phyloP scores from a whole-genome alignment of 257 asterid species.

The Salvia splendens region DNA sequence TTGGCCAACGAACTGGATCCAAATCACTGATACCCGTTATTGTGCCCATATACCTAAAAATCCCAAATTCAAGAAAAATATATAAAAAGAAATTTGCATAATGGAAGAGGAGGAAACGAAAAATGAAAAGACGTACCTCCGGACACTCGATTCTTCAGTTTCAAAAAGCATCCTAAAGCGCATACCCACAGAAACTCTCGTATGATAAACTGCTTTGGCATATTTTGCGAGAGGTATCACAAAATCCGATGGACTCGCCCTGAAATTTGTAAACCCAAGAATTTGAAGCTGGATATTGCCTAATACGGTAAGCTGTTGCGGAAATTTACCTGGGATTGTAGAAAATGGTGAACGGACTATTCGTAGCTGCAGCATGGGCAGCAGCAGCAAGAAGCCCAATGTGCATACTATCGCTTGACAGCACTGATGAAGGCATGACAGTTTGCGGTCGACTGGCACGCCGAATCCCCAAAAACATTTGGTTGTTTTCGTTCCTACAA shows the following conservation, averaged over 20 bases:
- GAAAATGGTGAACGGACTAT: conserved; percentile 85
- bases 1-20: conserved; percentile 91
- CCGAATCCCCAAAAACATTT: conserved; percentile 82
- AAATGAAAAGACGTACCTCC: conserved; percentile 55
- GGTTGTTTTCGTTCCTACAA: conserved; percentile 84
- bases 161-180: conserved; percentile 95
- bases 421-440: conserved; percentile 86
- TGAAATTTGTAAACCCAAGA: conserved; percentile 39
- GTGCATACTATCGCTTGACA: conserved; percentile 97
- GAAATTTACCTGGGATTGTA: conserved; percentile 75
- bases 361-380: conserved; percentile 91
- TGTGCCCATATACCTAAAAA: conserved; percentile 85
- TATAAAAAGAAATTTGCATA: not conserved
- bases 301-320: conserved; percentile 12
- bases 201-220: conserved; percentile 83
- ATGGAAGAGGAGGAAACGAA: too few species aligned
- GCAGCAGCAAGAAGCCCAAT: conserved; percentile 99
- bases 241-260: conserved; percentile 92
- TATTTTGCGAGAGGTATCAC: conserved; percentile 91
- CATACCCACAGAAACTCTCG: conserved; percentile 90
- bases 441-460: conserved; percentile 88
- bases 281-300: conserved; percentile 17
- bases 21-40: conserved; percentile 81
- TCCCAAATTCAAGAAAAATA: conserved; percentile 14
- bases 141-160: conserved; percentile 91